A percentile compares a stretch with the other conserved stretches of the same genome.
phyloP scores from a whole-genome alignment of 2,329 filamentous ascomycete genomes.

The Cordyceps farinosa region DNA sequence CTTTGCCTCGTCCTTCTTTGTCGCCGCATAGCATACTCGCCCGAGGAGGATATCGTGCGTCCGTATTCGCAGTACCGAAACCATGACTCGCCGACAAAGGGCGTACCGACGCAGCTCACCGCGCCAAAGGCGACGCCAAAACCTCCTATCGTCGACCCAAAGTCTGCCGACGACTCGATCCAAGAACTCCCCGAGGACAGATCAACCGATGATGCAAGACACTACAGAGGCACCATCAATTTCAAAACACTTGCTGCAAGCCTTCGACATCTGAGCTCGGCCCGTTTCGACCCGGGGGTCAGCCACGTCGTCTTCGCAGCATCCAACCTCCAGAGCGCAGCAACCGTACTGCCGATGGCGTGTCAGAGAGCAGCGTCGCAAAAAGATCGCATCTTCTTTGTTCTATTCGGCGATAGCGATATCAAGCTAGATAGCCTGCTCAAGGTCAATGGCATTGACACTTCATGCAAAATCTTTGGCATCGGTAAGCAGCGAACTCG shows the following conservation, averaged over 20 bases:
- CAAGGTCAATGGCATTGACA: constrained; percentile 74
- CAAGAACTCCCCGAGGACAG: constrained; percentile 32
- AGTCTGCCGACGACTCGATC: constrained; percentile 16
- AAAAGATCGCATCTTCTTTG: constrained; percentile 76
- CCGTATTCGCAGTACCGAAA: constrained; percentile 10
- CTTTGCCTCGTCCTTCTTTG: constrained; percentile 60
- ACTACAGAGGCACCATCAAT: constrained; percentile 68
- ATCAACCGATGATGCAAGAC: constrained; percentile 43
- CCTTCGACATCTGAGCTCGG: constrained; percentile 34
- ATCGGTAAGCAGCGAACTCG: constrained; percentile 40
- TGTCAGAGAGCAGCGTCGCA: constrained; percentile 76
- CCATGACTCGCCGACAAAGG: neutral
- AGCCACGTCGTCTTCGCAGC: constrained; percentile 75
- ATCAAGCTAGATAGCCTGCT: constrained; percentile 67
- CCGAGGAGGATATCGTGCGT: constrained; percentile 14
- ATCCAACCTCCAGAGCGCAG: constrained; percentile 68
- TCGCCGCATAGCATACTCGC: constrained; percentile 13
- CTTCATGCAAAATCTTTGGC: constrained; percentile 62
- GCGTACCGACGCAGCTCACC: constrained; percentile 10
- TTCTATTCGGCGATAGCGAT: constrained; percentile 69
- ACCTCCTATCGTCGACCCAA: neutral
- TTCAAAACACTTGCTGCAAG: constrained; percentile 63
- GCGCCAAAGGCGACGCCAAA: constrained; percentile 5
- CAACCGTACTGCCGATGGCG: constrained; percentile 72
- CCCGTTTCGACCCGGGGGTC: constrained; percentile 51